A percentile compares a stretch with the other conserved stretches of the same genome.
phyloP scores from a whole-genome alignment of 208 protist species.

The Trypanosoma platydactyli region DNA sequence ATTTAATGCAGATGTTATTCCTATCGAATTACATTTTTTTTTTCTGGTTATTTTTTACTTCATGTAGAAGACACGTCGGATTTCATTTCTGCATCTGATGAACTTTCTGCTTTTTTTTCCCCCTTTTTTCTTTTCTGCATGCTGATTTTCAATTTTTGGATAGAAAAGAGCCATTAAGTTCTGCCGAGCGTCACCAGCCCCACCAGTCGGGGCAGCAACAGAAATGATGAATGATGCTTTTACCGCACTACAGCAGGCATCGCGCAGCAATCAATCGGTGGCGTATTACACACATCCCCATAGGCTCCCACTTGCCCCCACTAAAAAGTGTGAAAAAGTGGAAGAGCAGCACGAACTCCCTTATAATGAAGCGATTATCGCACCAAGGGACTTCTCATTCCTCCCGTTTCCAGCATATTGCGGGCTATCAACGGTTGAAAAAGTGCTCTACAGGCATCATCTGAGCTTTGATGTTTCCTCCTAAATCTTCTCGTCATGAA shows the following conservation, averaged over 20 bases:
- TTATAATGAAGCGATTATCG: conserved; percentile 1
- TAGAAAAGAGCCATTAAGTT: neutral
- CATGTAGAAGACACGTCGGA: too few species aligned
- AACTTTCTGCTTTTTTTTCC: conserved; percentile 20
- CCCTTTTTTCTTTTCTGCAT: conserved; percentile 24
- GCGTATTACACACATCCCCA: conserved; percentile 52
- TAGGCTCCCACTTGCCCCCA: conserved; percentile 26
- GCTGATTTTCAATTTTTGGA: too few species aligned
- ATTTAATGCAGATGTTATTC: too few species aligned
- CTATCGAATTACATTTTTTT: too few species aligned
- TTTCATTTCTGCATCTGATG: neutral
- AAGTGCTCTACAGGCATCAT: conserved; percentile 61
- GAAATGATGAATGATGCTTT: neutral
- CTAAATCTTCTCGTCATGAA: neutral
- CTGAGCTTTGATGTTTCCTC: conserved; percentile 24
- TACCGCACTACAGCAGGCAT: conserved; percentile 14
- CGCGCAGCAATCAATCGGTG: neutral
- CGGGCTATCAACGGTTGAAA: conserved; percentile 42
- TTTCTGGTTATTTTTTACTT: neutral
- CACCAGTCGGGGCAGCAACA: neutral
- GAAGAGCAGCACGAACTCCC: neutral
- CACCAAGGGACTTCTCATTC: conserved; percentile 51
- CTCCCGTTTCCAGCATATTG: conserved; percentile 62
- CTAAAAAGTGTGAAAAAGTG: neutral
- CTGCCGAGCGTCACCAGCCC: neutral